These are phyloP conservation scores for Salix caprea DNA, from an alignment of 345 rosid species.

Conservation along the genomic window DNA sequence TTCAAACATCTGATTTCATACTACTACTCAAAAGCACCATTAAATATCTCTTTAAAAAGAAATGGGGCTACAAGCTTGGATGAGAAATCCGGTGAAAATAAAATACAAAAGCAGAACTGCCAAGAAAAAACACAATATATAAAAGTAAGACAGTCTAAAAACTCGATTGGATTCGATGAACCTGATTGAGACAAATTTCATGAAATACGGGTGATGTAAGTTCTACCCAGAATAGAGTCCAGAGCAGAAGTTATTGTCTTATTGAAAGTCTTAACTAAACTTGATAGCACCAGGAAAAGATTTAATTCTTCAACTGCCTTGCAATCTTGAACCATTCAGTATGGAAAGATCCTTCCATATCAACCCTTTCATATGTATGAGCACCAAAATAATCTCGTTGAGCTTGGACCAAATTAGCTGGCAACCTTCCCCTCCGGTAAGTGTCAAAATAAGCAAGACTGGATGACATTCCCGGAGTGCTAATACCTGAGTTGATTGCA, in stretches of 20 bases:
- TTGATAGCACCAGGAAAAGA: constrained; percentile 7
- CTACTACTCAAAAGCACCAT: background rate
- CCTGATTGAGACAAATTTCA: background rate
- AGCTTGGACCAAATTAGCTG: constrained; percentile 96
- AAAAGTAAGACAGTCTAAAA: background rate
- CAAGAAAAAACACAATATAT: constrained; percentile 12
- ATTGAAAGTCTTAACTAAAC: constrained; percentile 10
- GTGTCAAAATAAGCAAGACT: constrained; percentile 93
- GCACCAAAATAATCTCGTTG: constrained; percentile 97
- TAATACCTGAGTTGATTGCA: constrained; percentile 81
- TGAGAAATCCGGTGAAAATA: background rate
- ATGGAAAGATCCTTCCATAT: constrained; percentile 85
- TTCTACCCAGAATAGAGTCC: constrained; percentile 10
- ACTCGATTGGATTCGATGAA: background rate
- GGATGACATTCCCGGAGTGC: constrained; percentile 93
- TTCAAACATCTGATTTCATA: background rate
- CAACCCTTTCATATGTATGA: constrained; percentile 92
- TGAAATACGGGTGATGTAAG: constrained; percentile 2
- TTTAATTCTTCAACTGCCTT: constrained; percentile 47
- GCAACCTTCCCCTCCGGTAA: constrained; percentile 74
- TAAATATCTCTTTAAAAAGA: background rate
- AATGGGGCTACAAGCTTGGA: background rate
- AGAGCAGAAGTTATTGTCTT: constrained; percentile 28
- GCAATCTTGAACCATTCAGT: constrained; percentile 99
- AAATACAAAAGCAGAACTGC: constrained; percentile 8